phyloP scores from a whole-genome alignment of 805 yeast species.

The Myxozyma melibiosi region DNA sequence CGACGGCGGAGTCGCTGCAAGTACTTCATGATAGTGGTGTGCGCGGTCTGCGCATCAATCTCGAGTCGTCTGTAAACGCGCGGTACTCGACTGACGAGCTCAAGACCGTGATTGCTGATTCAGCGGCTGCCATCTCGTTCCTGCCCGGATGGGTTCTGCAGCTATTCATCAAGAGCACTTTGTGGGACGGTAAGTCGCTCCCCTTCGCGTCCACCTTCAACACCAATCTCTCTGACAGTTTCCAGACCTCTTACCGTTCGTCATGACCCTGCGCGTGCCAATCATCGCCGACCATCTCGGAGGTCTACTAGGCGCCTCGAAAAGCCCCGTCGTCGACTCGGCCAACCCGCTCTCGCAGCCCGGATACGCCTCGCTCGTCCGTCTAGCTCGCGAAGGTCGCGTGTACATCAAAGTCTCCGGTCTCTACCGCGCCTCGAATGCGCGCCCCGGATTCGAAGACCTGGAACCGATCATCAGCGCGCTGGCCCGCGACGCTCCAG shows the following conservation, averaged over 20 bases:
- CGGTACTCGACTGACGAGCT: not conserved
- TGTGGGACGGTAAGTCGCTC: constrained; percentile 5
- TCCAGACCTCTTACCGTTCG: not conserved
- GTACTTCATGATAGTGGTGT: constrained; percentile 1
- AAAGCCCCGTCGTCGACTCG: not conserved
- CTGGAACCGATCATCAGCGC: not conserved
- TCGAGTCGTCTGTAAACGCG: not conserved
- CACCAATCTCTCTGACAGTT: no score
- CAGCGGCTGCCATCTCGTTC: not conserved
- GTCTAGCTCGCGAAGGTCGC: not conserved
- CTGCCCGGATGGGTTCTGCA: constrained; percentile 4
- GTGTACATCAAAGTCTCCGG: constrained; percentile 10
- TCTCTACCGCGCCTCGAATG: constrained; percentile 7
- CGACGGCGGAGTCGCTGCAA: not conserved
- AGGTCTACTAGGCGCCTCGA: not conserved
- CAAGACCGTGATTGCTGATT: not conserved
- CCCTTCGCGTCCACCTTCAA: not conserved
- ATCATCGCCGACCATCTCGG: constrained; percentile 14
- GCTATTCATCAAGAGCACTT: not conserved
- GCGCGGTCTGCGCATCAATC: constrained; percentile 7
- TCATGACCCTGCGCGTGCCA: constrained; percentile 4
- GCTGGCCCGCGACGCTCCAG: constrained; percentile 1
- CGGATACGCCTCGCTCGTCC: constrained; percentile 6
- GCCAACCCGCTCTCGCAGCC: constrained; percentile 8
- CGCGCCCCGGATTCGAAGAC: not conserved